Conservation (phyloP, 2,329 filamentous ascomycete species). For the Diaporthe helianthi region DNA sequence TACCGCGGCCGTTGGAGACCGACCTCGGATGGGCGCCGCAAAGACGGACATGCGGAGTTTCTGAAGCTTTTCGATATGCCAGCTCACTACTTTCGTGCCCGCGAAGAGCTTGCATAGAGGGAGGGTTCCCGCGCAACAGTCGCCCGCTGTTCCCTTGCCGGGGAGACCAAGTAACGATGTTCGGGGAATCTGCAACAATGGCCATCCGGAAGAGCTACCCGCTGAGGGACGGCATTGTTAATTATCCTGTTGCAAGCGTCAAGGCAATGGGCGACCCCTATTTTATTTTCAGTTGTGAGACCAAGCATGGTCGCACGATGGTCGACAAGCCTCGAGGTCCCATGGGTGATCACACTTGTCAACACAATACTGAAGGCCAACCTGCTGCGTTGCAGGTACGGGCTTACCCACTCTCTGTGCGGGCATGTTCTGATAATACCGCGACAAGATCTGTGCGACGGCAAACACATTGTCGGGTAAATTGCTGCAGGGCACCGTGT, state of each 20-base stretch:
- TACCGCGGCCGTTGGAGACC: not conserved
- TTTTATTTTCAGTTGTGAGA: slow-evolving; percentile 5
- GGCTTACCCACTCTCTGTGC: slow-evolving; percentile 5
- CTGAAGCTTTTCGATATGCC: not conserved
- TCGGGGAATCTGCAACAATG: slow-evolving; percentile 16
- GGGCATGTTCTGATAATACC: slow-evolving; percentile 30
- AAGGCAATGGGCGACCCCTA: not conserved
- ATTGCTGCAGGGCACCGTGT: slow-evolving; percentile 27
- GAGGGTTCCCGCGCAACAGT: slow-evolving; percentile 5
- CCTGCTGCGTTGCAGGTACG: slow-evolving; percentile 2
- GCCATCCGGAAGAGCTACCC: slow-evolving; percentile 15
- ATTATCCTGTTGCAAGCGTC: slow-evolving; percentile 26
- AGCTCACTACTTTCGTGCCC: not conserved
- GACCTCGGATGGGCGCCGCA: not conserved
- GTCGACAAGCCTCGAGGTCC: not conserved
- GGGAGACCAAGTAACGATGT: slow-evolving; percentile 14
- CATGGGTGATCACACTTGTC: not conserved
- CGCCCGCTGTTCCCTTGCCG: slow-evolving; percentile 5
- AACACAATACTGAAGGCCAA: not conserved
- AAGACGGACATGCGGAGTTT: not conserved
- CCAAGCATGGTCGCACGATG: not conserved
- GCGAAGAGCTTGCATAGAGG: slow-evolving; percentile 7
- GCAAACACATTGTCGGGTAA: slow-evolving; percentile 4
- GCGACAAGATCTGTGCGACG: slow-evolving; percentile 34
- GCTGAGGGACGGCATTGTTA: slow-evolving; percentile 7